Percentiles rank a stretch among this genome's conserved stretches.
phyloP scores from a whole-genome alignment of 225 moss, liverwort and hornwort species.

The Marchantia paleacea region DNA sequence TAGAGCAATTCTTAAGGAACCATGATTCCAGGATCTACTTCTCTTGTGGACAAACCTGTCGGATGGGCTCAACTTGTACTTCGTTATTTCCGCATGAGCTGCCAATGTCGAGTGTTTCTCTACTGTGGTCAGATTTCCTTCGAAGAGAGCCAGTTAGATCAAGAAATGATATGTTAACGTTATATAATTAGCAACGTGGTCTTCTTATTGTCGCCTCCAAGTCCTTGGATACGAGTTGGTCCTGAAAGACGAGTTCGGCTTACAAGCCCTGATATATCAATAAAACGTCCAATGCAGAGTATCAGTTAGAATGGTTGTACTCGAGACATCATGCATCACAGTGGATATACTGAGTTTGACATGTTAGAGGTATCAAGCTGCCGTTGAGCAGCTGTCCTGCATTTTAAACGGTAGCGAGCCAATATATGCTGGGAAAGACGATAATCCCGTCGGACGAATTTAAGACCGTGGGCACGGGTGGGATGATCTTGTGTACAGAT shows the following conservation, averaged over 20 bases:
- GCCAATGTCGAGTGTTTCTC: neutral
- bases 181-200: neutral
- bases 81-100: neutral
- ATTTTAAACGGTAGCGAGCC: no score
- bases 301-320: neutral
- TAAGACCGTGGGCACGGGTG: no score
- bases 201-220: neutral
- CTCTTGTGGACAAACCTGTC: constrained; percentile 18
- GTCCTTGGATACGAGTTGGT: neutral
- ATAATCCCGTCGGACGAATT: no score
- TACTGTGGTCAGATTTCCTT: neutral
- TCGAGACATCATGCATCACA: neutral
- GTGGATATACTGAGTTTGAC: neutral
- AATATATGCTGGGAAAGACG: no score
- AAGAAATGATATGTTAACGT: neutral
- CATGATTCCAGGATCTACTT: constrained; percentile 23
- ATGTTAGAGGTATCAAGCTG: neutral
- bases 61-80: neutral
- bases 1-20: constrained; percentile 26
- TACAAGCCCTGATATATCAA: no score
- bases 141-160: neutral
- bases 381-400: neutral
- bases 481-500: no score
- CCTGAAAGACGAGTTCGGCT: neutral
- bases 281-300: neutral